Conservation (phyloP, 768 basidiomycete species). For the Pleurotus tuber-regium region DNA sequence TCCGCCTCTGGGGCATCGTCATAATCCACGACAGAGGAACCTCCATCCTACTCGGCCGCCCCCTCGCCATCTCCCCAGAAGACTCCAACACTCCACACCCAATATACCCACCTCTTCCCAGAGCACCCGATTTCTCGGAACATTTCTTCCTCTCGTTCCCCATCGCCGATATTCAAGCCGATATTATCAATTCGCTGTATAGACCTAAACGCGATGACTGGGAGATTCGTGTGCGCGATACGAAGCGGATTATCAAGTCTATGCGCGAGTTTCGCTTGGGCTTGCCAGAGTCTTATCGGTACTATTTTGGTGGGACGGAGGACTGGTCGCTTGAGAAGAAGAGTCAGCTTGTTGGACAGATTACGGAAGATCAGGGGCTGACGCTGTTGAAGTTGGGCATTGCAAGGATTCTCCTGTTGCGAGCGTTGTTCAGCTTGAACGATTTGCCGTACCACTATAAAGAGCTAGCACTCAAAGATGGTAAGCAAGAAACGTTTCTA, state of each 20-base stretch:
- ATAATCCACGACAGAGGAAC: conserved; percentile 87
- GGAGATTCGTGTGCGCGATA: conserved; percentile 49
- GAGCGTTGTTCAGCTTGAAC: conserved; percentile 77
- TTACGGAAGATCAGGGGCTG: conserved; percentile 79
- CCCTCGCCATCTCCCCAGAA: conserved; percentile 77
- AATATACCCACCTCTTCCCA: conserved; percentile 20
- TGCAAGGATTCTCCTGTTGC: conserved; percentile 70
- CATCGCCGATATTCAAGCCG: conserved; percentile 82
- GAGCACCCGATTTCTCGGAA: conserved; percentile 59
- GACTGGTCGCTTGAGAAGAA: conserved; percentile 69
- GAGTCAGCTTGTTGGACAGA: conserved; percentile 64
- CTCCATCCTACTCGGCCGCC: conserved; percentile 82
- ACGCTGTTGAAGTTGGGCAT: conserved; percentile 85
- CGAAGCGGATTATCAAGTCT: conserved; percentile 75
- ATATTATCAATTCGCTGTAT: conserved; percentile 86
- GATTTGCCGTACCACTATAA: conserved; percentile 65
- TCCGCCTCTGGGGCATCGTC: conserved; percentile 82
- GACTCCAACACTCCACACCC: conserved; percentile 82
- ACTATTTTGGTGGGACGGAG: conserved; percentile 77
- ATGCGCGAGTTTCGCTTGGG: conserved; percentile 68
- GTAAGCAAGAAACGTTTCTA: conserved; percentile 35
- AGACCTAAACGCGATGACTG: conserved; percentile 67
- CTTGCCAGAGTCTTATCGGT: conserved; percentile 69
- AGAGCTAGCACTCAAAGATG: conserved; percentile 74
- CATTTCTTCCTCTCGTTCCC: conserved; percentile 78